Evolutionary conservation across 257 asterid genomes (phyloP).

Genomic region (Rauvolfia tetraphylla): DNA sequence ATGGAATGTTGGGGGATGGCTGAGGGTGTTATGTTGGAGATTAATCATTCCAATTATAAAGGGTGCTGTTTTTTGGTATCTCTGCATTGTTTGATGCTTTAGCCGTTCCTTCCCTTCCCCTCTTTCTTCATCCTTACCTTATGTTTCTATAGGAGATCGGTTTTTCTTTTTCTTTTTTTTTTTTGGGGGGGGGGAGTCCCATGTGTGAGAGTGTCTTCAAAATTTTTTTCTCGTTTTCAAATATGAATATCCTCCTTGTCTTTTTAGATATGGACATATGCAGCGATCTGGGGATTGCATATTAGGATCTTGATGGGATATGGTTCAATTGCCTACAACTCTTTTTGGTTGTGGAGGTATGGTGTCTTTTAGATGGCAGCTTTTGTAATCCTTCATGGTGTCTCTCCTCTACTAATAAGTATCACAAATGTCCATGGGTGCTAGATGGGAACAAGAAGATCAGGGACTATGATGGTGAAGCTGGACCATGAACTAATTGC

Average conservation of each 20-base stretch:
- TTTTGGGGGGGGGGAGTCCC: conserved; percentile 14
- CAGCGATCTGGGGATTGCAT: conserved; percentile 78
- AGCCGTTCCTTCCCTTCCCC: background rate
- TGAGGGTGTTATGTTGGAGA: background rate
- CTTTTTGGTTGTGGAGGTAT: conserved; percentile 75
- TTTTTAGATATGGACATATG: conserved; percentile 79
- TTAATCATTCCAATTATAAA: background rate
- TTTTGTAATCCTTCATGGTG: conserved; percentile 66
- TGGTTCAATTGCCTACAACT: conserved; percentile 67
- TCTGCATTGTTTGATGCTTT: conserved; percentile 7
- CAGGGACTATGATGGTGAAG: conserved; percentile 76
- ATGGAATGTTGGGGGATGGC: background rate
- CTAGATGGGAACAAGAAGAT: conserved; percentile 83
- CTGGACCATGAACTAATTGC: conserved; percentile 73
- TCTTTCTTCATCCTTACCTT: background rate
- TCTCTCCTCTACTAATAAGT: conserved; percentile 70
- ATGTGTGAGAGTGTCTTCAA: conserved; percentile 20
- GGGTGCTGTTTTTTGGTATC: conserved; percentile 5
- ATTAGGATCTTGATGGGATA: conserved; percentile 71
- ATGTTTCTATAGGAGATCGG: conserved; percentile 11
- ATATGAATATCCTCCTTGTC: conserved; percentile 42
- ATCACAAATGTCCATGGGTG: conserved; percentile 80
- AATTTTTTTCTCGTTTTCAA: conserved; percentile 23
- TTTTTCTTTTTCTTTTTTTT: too few species aligned
- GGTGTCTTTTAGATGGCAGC: conserved; percentile 64